A percentile compares a stretch with the other conserved stretches of the same genome.
These are phyloP conservation scores for Blastobotrys mokoenaii DNA, from an alignment of 805 yeast genomes.

Conservation along the genomic window DNA sequence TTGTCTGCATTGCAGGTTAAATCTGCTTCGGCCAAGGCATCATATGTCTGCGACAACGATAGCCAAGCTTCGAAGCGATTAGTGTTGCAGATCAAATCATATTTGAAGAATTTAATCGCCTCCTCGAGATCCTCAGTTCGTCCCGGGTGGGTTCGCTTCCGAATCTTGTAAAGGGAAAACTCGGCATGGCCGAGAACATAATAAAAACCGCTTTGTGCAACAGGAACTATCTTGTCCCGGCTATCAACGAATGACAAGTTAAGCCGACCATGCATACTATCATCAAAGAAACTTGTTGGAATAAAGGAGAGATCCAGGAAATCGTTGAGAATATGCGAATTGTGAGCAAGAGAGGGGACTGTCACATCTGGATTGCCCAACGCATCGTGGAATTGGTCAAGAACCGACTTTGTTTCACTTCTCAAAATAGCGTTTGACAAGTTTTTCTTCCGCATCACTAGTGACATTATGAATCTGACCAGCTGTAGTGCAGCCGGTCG, in stretches of 20 bases:
- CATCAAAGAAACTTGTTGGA: slow-evolving; percentile 14
- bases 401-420: slow-evolving; percentile 59
- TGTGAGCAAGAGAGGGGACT: slow-evolving; percentile 25
- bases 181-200: slow-evolving; percentile 61
- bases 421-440: slow-evolving; percentile 54
- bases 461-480: slow-evolving; percentile 43
- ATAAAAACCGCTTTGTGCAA: slow-evolving; percentile 51
- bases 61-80: slow-evolving; percentile 80
- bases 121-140: slow-evolving; percentile 73
- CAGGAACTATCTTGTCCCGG: slow-evolving; percentile 26
- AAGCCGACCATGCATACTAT: slow-evolving; percentile 17
- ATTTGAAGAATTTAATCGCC: slow-evolving; percentile 54
- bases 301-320: slow-evolving; percentile 32
- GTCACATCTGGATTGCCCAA: slow-evolving; percentile 50
- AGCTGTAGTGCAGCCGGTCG: slow-evolving; percentile 33
- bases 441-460: slow-evolving; percentile 48
- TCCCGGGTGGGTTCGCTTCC: slow-evolving; percentile 74
- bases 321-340: slow-evolving; percentile 34
- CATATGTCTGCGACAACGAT: slow-evolving; percentile 69
- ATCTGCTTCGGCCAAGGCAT: slow-evolving; percentile 78
- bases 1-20: slow-evolving; percentile 89
- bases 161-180: slow-evolving; percentile 55
- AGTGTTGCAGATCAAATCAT: slow-evolving; percentile 61
- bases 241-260: slow-evolving; percentile 13
- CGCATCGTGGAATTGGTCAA: slow-evolving; percentile 65